Base-by-base conservation (phyloP, 768 basidiomycete species). In the Lentinula boryana region DNA sequence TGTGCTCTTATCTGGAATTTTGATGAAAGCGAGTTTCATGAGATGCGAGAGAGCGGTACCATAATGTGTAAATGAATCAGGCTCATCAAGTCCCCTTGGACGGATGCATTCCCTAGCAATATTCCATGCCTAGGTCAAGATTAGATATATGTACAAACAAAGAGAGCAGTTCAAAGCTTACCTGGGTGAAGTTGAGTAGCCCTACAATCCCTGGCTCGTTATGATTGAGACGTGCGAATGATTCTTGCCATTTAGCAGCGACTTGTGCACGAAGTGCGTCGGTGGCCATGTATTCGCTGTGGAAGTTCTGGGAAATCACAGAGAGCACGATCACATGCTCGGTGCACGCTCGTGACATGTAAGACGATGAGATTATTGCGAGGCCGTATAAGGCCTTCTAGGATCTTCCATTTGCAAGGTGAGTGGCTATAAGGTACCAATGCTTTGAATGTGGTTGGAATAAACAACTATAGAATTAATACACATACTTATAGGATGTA, bases 181-280 rank as follows among this genome's bases (percentile, higher is more conserved):
- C 88, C 72, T 85, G 78, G 64, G 85, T 87, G 69, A 87, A 88
- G 6, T 74, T 72, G 69, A 90, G 74, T 16, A 89, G 76, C 8
- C 87, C 87, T 9, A 83, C 74, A 60, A 89, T 87, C 8, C 87
- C 88, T 40, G 79, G 80, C 38, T 82, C 76, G 13, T 74, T 70
- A 32, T 79, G 76, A 66, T 89, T 89, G 52, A 89, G 74, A 15
- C 84, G 80, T n/a, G 76, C 71, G 68, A 89, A 89, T 1, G 84
- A 78, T 18, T 88, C 84, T 62, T 87, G 84, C 87, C 88, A 89
- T 74, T 87, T 87, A 3, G 85, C 75, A 16, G 83, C 80, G 8
- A 88, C 84, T 68, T 88, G 86, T 1, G 80, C 78, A 50, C 80
- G 80, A n/a, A 88, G 73, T 27, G 85, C 86, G 60, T 82, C 78